Evolutionary conservation across 306 rosid genomes (phyloP), one percentile per base, ranked within the genome.

Genomic region (Lathyrus oleraceus): DNA sequence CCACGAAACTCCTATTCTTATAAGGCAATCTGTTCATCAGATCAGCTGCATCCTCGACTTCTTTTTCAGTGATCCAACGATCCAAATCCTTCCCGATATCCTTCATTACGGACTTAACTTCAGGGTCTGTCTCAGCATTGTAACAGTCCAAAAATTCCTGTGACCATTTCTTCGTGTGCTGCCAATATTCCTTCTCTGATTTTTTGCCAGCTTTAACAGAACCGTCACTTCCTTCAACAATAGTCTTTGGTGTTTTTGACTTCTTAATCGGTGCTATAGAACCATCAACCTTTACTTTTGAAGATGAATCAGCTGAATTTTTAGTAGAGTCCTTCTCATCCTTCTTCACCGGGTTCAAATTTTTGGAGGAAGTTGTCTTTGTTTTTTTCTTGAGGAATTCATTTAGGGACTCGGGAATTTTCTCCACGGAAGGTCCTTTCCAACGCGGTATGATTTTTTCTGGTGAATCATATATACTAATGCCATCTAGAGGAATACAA

Each of bases 101-200:
- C 73, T 67, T 87, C 98, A 94, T 94, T 30, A 6, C 21, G 32
- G 95, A 78, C 85, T 90, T 88, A 43, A 84, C 71, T 84, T 90
- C 97, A 43, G 95, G 95, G 58, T 90, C 98, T 45, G 96, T 81
- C 83, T 87, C 96, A 15, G 87, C 87, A 73, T 90, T 94, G 82
- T 88, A 90, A 70, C 87, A 87, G 11, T 94, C 89, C 87, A 94
- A 51, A 80, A 94, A 94, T 15, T 87, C 97, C 60, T 15, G 82
- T 21, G 98, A 90, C 97, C 98, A 94, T 81, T 94, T 94, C 85
- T 94, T 90, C 7, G 98, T 90, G 84, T 90, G 98, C 69, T 94
- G 90, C 96, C 97, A 94, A 87, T 84, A 90, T 75, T 94, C 96
- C 87, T 94, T 94, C 79, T 95, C 96, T 44, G 95, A 78, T 52